These are phyloP conservation scores for Lizonia empirigonia DNA, from an alignment of 2,329 filamentous ascomycete genomes.

Conservation along the genomic window DNA sequence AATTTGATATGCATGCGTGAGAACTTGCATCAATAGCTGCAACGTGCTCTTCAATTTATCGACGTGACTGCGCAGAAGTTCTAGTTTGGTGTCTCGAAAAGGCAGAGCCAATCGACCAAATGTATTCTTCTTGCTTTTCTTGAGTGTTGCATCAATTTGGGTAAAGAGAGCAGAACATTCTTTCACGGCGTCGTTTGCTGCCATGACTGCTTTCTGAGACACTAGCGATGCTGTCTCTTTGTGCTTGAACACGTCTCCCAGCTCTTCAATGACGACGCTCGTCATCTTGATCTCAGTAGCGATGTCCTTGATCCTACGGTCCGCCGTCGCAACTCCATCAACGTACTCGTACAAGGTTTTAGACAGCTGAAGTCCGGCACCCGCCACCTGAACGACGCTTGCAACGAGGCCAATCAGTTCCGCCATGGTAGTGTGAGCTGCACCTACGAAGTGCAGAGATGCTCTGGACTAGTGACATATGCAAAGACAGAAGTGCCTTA, in stretches of 20 bases:
- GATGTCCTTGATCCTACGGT: conserved; percentile 36
- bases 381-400: conserved; percentile 40
- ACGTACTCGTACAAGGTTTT: conserved; percentile 40
- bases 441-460: not conserved
- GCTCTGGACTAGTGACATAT: not conserved
- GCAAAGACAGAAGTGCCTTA: not conserved
- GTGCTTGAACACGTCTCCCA: conserved; percentile 34
- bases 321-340: conserved; percentile 38
- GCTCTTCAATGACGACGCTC: conserved; percentile 37
- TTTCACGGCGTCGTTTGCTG: conserved; percentile 35
- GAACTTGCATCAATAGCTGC: conserved; percentile 37
- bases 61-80: conserved; percentile 35
- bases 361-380: conserved; percentile 37
- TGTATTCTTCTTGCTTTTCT: conserved; percentile 35
- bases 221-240: conserved; percentile 32
- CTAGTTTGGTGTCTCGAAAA: conserved; percentile 41
- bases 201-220: conserved; percentile 32
- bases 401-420: conserved; percentile 35
- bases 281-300: conserved; percentile 39
- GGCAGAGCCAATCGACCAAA: conserved; percentile 35
- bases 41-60: conserved; percentile 41
- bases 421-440: conserved; percentile 24
- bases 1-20: conserved; percentile 35
- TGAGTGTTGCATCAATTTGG: conserved; percentile 32
- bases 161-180: conserved; percentile 36